Evolutionary conservation across 345 rosid genomes (phyloP), one percentile per base, ranked within the genome.

Genomic region (Syzygium aqueum): DNA sequence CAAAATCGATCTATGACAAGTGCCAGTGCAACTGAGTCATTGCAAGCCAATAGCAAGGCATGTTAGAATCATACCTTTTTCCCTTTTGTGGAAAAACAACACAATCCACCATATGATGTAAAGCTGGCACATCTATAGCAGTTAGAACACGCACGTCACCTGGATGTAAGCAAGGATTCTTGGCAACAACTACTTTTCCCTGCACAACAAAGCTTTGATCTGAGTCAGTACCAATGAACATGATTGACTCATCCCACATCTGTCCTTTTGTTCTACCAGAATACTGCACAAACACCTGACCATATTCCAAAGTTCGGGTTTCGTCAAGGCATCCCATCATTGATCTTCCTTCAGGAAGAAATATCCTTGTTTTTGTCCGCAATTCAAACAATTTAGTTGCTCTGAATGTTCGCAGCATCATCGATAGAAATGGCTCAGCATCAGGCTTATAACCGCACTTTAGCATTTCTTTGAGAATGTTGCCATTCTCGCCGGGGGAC

Each of bases 271-370:
- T 73, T 77, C 87, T 51, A 23, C 87, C 89, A 21, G 95, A 92
- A 87, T 56, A 87, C 78, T 94, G 97, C 89, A 96, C 95, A 67
- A 95, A 92, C 27, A 97, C 98, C 87, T 97, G 90, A 50, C 99
- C 99, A 19, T 97, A 94, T 49, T 94, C 92, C 43, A 97, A 84
- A 52, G 92, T 96, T 90, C 92, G 78, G 2, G 95, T 95, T 94
- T 97, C 99, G 84, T 97, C 99, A 12, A 97, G 85, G 86, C 98
- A 95, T 84, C 99, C 99, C 98, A 97, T 96, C 98, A 97, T 94
- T 83, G 93, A 85, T 90, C 98, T 93, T 91, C 93, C 99, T 82
- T 90, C 57, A 33, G 90, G 89, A 83, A 96, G 27, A 85, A 91
- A 94, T 46, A 97, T 93, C 88, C 98, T 91, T n/a, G 98, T 82